These are phyloP conservation scores for Botrytis paeoniae DNA, from an alignment of 2,329 filamentous ascomycete genomes.

Conservation along the genomic window DNA sequence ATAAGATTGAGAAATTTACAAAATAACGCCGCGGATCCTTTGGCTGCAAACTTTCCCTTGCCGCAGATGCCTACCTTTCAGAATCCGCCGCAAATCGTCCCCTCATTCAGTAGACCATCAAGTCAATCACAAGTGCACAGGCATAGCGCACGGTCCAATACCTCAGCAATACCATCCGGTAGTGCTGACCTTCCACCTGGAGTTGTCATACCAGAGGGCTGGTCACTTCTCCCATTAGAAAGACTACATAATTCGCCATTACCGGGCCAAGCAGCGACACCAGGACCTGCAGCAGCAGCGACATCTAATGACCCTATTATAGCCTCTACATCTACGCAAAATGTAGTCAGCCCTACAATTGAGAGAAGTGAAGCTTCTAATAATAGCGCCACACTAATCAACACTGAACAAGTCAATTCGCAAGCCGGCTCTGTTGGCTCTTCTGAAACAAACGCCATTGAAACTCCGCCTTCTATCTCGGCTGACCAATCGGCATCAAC, in stretches of 20 bases:
- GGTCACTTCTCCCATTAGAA: constrained; percentile 62
- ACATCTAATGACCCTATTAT: constrained; percentile 26
- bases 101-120: not conserved
- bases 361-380: constrained; percentile 7
- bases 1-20: constrained; percentile 53
- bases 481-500: constrained; percentile 30
- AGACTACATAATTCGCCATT: constrained; percentile 38
- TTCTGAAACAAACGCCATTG: constrained; percentile 30
- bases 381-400: constrained; percentile 26
- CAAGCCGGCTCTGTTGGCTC: constrained; percentile 32
- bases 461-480: constrained; percentile 29
- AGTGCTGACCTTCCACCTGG: constrained; percentile 61
- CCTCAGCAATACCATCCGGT: constrained; percentile 55
- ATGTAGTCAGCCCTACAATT: constrained; percentile 29
- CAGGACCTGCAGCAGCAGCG: constrained; percentile 27
- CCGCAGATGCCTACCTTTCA: constrained; percentile 23
- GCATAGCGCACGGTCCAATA: constrained; percentile 47
- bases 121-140: constrained; percentile 38
- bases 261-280: not conserved
- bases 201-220: constrained; percentile 61
- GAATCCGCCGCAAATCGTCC: constrained; percentile 14
- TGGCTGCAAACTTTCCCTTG: constrained; percentile 32
- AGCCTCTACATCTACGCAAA: constrained; percentile 32
- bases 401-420: constrained; percentile 26
- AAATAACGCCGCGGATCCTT: constrained; percentile 27